Percentiles rank a stretch among this genome's conserved stretches.
Conservation (phyloP, 2,329 filamentous ascomycete species). For the Pyrenochaeta sp. region DNA sequence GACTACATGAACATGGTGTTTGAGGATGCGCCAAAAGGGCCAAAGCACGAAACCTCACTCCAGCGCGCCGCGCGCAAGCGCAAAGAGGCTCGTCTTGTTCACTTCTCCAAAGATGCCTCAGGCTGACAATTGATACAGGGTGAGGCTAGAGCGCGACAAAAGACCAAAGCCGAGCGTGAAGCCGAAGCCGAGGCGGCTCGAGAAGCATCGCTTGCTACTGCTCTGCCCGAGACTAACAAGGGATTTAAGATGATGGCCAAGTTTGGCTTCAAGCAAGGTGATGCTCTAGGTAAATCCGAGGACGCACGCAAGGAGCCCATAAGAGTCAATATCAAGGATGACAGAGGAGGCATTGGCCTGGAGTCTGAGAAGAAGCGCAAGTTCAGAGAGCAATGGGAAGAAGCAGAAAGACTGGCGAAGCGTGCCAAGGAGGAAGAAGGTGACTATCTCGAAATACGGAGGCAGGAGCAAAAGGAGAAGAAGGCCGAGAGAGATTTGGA, state of each 20-base stretch:
- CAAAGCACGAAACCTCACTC: conserved; percentile 67
- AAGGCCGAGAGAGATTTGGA: conserved; percentile 71
- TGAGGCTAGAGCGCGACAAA: conserved; percentile 50
- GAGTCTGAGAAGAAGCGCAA: conserved; percentile 85
- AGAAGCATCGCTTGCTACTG: conserved; percentile 77
- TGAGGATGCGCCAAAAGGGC: conserved; percentile 64
- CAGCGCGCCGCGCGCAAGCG: conserved; percentile 65
- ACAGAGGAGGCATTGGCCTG: conserved; percentile 82
- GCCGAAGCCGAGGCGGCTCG: conserved; percentile 75
- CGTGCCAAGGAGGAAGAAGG: conserved; percentile 57
- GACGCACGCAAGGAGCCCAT: conserved; percentile 74
- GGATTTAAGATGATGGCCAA: conserved; percentile 96
- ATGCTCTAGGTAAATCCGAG: conserved; percentile 72
- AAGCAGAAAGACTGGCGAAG: conserved; percentile 43
- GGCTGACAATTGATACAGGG: conserved; percentile 31
- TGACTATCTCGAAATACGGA: conserved; percentile 46
- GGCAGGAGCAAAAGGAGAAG: conserved; percentile 46
- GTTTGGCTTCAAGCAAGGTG: conserved; percentile 86
- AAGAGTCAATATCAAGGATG: conserved; percentile 77
- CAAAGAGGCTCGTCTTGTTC: conserved; percentile 54
- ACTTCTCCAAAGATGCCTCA: not conserved
- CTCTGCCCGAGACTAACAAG: conserved; percentile 78
- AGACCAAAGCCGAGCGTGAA: conserved; percentile 85
- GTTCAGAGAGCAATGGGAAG: conserved; percentile 52
- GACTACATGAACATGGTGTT: conserved; percentile 99